Evolutionary conservation across 2,329 filamentous ascomycete genomes (phyloP), one percentile per base, ranked within the genome.

Genomic region (Drechslera avenae): DNA sequence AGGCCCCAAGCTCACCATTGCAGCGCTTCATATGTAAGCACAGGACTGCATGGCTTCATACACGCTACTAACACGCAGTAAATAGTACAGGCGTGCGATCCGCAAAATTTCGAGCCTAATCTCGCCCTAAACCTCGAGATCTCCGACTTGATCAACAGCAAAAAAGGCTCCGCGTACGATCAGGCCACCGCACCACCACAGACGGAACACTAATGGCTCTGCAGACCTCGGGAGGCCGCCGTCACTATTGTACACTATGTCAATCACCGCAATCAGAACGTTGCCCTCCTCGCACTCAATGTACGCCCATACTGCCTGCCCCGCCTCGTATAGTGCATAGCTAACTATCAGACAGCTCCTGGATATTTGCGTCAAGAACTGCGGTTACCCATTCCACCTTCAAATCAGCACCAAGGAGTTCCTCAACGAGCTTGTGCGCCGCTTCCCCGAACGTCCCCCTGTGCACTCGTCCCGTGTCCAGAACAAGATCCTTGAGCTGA

Each of bases 351-450:
- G 28, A 50, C 66, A 87, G 78, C 85, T 99, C 62, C 89, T 99
- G 71, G 94, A 99, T 74, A 97, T 97, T 58, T 97, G 94, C 76
- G 94, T 97, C 76, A 99, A 99, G 81, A 99, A 99, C 78, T 99
- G 94, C 82, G 94, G 94, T 66, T 99, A 99, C 73, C 92, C 94
- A 1, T 99, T 99, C 76, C 94, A 99, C 71, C 86, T 99, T 51
- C 94, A 99, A 76, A 97, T 99, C 72, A 92, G 90, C 75, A 97
- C 94, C 62, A 99, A 99, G 75, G 94, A 99, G 69, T 99, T 99
- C 67, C 86, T 99, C 66, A 99, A 99, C 77, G 94, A 99, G 79
- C 86, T 99, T 53, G 94, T 99, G 55, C 87, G 94, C 62, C 85
- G 94, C 60, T 99, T 99, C 68, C 94, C 94, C 39, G 94, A 99